These are phyloP conservation scores for Teratosphaeriaceae sp. DNA, from an alignment of 2,329 filamentous ascomycete genomes.

Conservation along the genomic window DNA sequence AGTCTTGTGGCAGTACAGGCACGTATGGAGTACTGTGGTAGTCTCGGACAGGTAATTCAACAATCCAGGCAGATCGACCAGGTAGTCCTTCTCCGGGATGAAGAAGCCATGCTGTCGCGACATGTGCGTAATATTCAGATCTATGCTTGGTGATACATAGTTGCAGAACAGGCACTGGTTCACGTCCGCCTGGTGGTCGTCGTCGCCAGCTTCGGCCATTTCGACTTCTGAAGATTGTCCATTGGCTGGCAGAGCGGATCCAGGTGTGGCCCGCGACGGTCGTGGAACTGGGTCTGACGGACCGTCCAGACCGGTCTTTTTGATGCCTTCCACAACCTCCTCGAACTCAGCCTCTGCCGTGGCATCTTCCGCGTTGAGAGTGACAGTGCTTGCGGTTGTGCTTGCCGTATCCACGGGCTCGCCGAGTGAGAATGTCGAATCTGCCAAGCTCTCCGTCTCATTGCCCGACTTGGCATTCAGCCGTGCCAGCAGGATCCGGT, in stretches of 20 bases:
- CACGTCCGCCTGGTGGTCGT: constrained; percentile 35
- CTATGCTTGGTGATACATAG: constrained; percentile 66
- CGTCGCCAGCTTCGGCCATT: constrained; percentile 27
- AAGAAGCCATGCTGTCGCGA: constrained; percentile 91
- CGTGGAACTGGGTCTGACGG: constrained; percentile 26
- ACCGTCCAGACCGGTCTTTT: constrained; percentile 53
- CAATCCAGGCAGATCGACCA: constrained; percentile 76
- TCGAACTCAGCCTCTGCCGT: constrained; percentile 63
- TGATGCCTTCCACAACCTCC: constrained; percentile 65
- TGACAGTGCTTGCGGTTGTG: constrained; percentile 39
- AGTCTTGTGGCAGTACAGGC: constrained; percentile 78
- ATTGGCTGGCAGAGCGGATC: constrained; percentile 23
- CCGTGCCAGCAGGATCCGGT: constrained; percentile 61
- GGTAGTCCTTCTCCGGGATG: constrained; percentile 79
- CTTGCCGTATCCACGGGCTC: constrained; percentile 59
- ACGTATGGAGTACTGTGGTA: constrained; percentile 73
- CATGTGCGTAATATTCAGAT: constrained; percentile 85
- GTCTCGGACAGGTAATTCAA: constrained; percentile 72
- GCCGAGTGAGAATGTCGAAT: constrained; percentile 85
- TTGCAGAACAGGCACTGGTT: constrained; percentile 84
- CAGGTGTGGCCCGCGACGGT: constrained; percentile 36
- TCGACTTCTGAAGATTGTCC: constrained; percentile 35
- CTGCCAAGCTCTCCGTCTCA: constrained; percentile 62
- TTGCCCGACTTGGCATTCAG: constrained; percentile 36
- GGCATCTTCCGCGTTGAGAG: constrained; percentile 10